Evolutionary conservation across 495 filamentous ascomycete genomes (phyloP), one percentile per base, ranked within the genome.

Genomic region (Penicillium fimorum): DNA sequence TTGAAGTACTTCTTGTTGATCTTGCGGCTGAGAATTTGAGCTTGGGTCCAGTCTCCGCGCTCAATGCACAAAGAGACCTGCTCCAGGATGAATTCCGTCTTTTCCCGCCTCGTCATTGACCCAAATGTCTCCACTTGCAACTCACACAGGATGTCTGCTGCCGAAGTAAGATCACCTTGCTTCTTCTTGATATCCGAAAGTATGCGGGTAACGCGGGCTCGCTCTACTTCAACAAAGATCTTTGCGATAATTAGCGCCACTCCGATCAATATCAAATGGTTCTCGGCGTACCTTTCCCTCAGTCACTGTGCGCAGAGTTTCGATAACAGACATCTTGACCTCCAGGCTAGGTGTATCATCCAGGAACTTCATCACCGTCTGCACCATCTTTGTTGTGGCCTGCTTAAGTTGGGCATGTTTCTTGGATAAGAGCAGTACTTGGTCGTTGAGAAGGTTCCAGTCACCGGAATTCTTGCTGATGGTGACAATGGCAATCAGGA

Each of bases 321-420:
- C 91, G 60, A 98, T 97, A 40, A 95, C 84, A 15, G 90, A 87
- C 44, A 98, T 79, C 77, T 97, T 97, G 32, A 84, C 89, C 54
- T 96, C 93, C 56, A 87, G 58, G 55, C 79, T 87, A 37, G 92
- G 90, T 67, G 84, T 81, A 46, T 88, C 82, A 66, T 96, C 89
- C 70, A 98, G 75, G 70, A 96, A 97, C 44, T 75, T 79, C 90
- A 98, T 96, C 51, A 96, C 91, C 50, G 85, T 86, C 79, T 97
- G 94, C 42, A 98, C 94, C 94, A 98, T 98, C 81, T 91, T 93
- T 60, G 94, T 97, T 58, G 89, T 92, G 64, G 94, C 94, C 77
- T 97, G 95, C 73, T 97, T 97, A 74, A 98, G 92, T 77, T 98
- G 94, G 63, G 91, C 89, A 90, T 98, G 94, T 79, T 98, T 98